Evolutionary conservation across 768 basidiomycete genomes (phyloP).

Genomic region (Russula emetica): DNA sequence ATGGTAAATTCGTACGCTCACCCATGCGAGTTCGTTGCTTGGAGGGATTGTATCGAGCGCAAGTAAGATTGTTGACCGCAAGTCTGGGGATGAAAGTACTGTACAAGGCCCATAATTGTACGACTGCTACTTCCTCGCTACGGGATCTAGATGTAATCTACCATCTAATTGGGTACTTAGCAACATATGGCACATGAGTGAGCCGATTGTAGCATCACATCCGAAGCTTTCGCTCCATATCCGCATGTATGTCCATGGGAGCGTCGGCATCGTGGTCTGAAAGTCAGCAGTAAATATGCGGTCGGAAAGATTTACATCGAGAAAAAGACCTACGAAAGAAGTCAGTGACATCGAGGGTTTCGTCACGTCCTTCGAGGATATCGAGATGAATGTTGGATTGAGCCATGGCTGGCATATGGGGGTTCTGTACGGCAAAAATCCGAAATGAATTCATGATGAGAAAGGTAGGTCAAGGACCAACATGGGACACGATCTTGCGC

Average conservation of each 20-base stretch:
- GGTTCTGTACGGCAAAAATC: slow-evolving; percentile 42
- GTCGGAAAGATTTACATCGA: neutral
- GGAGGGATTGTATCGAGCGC: no score
- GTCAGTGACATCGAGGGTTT: slow-evolving; percentile 71
- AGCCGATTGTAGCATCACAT: slow-evolving; percentile 31
- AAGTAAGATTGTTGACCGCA: no score
- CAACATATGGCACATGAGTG: neutral
- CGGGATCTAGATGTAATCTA: neutral
- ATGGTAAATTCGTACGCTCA: no score
- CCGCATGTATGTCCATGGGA: slow-evolving; percentile 42
- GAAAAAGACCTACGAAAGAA: slow-evolving; percentile 59
- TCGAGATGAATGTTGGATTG: slow-evolving; percentile 84
- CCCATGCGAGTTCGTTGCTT: no score
- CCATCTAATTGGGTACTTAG: neutral
- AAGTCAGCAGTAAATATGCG: neutral
- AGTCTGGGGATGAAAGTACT: neutral
- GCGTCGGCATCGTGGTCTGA: slow-evolving; percentile 35
- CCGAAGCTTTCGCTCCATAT: slow-evolving; percentile 48
- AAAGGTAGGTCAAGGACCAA: slow-evolving; percentile 38
- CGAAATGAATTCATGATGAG: slow-evolving; percentile 2
- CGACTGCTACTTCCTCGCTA: neutral
- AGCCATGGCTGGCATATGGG: slow-evolving; percentile 59
- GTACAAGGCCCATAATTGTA: neutral
- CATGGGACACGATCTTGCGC: slow-evolving; percentile 74
- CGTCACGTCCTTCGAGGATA: slow-evolving; percentile 90